A percentile compares a stretch with the other conserved stretches of the same genome.
phyloP scores from a whole-genome alignment of 2,329 filamentous ascomycete species.

The Talaromyces sp. region DNA sequence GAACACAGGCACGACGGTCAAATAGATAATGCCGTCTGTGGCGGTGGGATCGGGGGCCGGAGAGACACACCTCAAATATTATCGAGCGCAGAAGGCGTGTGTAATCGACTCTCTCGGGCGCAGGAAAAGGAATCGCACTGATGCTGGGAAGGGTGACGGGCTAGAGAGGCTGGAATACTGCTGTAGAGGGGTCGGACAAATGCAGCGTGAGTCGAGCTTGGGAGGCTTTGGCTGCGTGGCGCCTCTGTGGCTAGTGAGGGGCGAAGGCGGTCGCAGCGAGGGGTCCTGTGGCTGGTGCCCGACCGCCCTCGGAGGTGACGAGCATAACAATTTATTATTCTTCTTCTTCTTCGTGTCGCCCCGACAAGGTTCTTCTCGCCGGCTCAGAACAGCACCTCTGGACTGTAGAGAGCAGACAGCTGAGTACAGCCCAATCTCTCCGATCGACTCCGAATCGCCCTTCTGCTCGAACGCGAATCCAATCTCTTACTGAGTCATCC shows the following conservation, averaged over 20 bases:
- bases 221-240: background rate
- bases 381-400: background rate
- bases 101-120: background rate
- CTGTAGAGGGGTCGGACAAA: conserved; percentile 8
- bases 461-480: background rate
- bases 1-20: background rate
- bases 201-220: background rate
- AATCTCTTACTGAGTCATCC: conserved; percentile 4
- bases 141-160: background rate
- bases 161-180: background rate
- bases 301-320: background rate
- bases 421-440: background rate
- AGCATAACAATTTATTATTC: background rate
- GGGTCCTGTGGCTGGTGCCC: conserved; percentile 12
- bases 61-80: background rate
- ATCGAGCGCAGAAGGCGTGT: background rate
- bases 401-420: background rate
- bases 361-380: background rate
- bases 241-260: conserved; percentile 25
- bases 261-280: conserved; percentile 7
- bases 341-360: background rate
- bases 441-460: background rate
- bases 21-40: background rate
- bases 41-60: conserved; percentile 16
- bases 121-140: background rate